A percentile compares a stretch with the other conserved stretches of the same genome.
phyloP scores from a whole-genome alignment of 495 filamentous ascomycete species.

The Bryoglossum gracile region DNA sequence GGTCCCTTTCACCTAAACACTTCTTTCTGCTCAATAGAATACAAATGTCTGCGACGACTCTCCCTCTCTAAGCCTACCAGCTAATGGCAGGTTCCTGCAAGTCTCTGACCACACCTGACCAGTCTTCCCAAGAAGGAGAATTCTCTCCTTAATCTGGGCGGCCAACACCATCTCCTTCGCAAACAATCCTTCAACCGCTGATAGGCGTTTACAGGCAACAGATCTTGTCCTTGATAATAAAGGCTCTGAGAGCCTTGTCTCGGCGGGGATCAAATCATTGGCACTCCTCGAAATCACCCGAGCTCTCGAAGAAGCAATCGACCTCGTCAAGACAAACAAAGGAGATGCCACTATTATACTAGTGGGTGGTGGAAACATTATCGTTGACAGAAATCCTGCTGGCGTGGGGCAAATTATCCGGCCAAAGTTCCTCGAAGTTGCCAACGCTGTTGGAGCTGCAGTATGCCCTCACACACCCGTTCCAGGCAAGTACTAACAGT shows the following conservation, averaged over 20 bases:
- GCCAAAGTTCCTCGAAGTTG: conserved; percentile 26
- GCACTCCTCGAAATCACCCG: conserved; percentile 29
- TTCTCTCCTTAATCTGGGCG: neutral
- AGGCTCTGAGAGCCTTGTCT: neutral
- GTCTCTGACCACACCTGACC: too few species aligned
- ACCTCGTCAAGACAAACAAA: conserved; percentile 43
- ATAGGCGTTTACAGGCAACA: conserved; percentile 17
- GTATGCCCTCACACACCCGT: conserved; percentile 8
- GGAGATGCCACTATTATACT: conserved; percentile 40
- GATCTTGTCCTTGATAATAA: conserved; percentile 15
- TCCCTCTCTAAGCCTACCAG: too few species aligned
- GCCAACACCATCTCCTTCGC: too few species aligned
- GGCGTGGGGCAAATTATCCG: conserved; percentile 31
- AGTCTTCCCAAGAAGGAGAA: too few species aligned
- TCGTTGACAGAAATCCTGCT: conserved; percentile 28
- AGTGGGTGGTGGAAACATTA: conserved; percentile 39
- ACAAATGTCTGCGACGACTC: too few species aligned
- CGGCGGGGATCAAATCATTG: conserved; percentile 2
- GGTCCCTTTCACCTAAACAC: too few species aligned
- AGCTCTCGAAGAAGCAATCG: conserved; percentile 39
- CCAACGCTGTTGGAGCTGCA: conserved; percentile 25
- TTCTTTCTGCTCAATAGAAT: neutral
- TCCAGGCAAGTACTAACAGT: neutral
- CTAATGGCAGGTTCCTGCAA: too few species aligned
- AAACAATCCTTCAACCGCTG: too few species aligned